phyloP scores from a whole-genome alignment of 1,284 basidiomycete species.

The Fomitopsis schrenkii region DNA sequence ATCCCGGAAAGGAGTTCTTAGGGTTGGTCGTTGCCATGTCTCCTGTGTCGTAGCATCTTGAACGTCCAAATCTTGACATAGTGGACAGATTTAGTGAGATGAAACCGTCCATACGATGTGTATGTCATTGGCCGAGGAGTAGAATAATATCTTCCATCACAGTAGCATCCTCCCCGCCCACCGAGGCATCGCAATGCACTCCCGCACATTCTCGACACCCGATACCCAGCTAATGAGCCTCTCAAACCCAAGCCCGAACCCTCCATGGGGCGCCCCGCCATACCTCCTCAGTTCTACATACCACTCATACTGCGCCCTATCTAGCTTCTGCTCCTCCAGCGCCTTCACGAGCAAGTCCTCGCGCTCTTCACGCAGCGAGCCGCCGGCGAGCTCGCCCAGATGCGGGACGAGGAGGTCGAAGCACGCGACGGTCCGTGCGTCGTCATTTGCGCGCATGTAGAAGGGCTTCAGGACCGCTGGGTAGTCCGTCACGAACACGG shows the following conservation, averaged over 20 bases:
- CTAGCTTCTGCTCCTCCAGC: conserved; percentile 48
- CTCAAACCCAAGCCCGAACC: conserved; percentile 93
- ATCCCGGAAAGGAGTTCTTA: no score
- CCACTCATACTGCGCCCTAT: conserved; percentile 70
- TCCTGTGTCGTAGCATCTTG: no score
- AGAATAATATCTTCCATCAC: conserved; percentile 20
- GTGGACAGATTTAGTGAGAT: no score
- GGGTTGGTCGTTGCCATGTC: no score
- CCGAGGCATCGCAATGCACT: conserved; percentile 87
- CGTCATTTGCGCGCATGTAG: conserved; percentile 82
- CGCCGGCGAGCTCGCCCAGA: conserved; percentile 90
- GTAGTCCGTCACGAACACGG: conserved; percentile 92
- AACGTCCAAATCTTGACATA: no score
- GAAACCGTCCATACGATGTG: no score
- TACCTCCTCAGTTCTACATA: conserved; percentile 78
- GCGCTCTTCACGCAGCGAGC: conserved; percentile 87
- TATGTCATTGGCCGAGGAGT: background rate
- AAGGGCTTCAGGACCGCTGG: conserved; percentile 85
- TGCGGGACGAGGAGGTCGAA: conserved; percentile 91
- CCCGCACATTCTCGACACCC: conserved; percentile 81
- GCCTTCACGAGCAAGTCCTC: conserved; percentile 48
- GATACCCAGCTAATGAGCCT: conserved; percentile 81
- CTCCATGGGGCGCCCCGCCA: conserved; percentile 87
- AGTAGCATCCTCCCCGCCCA: conserved; percentile 80
- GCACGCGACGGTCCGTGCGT: conserved; percentile 75